A percentile compares a stretch with the other conserved stretches of the same genome.
Evolutionary conservation across 176 grass and related monocot species (phyloP).

Genomic region (Otatea glauca): DNA sequence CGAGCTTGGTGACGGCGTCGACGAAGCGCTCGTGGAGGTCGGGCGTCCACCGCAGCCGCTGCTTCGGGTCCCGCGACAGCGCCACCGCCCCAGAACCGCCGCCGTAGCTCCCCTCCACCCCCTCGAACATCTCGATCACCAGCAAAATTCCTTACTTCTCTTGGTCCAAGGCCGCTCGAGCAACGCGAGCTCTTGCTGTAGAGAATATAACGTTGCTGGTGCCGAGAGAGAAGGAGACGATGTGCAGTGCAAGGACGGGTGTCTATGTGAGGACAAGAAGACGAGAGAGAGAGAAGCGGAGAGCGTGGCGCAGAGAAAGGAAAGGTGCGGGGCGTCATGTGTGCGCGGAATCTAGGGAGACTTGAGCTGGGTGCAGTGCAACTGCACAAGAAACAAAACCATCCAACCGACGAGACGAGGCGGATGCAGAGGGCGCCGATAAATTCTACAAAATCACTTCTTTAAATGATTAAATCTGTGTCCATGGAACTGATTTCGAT

Average conservation of each 20-base stretch:
- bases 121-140: slow-evolving; percentile 9
- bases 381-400: slow-evolving; percentile 25
- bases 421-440: no score
- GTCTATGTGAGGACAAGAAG: slow-evolving; percentile 40
- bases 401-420: neutral
- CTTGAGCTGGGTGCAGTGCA: slow-evolving; percentile 40
- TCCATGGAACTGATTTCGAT: no score
- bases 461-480: no score
- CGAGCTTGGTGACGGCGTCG: slow-evolving; percentile 82
- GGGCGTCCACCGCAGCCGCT: slow-evolving; percentile 85
- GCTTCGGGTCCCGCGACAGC: slow-evolving; percentile 65
- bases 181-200: neutral
- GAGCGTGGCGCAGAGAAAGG: slow-evolving; percentile 34
- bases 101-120: slow-evolving; percentile 40
- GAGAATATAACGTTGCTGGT: slow-evolving; percentile 10
- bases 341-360: slow-evolving; percentile 49
- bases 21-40: slow-evolving; percentile 93
- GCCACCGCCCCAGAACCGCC: neutral
- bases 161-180: neutral
- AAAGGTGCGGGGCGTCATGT: slow-evolving; percentile 34
- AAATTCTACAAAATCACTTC: no score
- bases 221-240: neutral
- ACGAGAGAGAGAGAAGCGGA: slow-evolving; percentile 13
- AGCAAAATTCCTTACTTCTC: neutral
- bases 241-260: no score